A percentile compares a stretch with the other conserved stretches of the same genome.
Conservation (phyloP, 331 rosid species). For the Quercus lobata region DNA sequence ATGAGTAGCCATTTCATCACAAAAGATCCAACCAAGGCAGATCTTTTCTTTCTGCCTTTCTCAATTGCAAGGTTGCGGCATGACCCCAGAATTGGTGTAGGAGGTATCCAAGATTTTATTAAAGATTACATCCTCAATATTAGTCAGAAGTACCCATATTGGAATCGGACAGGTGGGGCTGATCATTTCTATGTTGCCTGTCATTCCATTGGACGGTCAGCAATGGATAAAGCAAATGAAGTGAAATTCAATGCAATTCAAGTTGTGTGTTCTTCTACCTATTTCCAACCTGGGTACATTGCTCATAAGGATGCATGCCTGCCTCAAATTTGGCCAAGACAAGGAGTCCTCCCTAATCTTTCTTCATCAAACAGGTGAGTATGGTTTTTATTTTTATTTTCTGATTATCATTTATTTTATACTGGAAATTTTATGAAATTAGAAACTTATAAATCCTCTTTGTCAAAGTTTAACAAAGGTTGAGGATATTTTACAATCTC, state of each 20-base stretch:
- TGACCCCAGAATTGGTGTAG: conserved; percentile 63
- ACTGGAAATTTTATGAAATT: neutral
- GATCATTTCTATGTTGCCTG: conserved; percentile 85
- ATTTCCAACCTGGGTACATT: conserved; percentile 58
- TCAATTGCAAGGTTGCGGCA: conserved; percentile 76
- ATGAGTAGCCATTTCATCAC: conserved; percentile 63
- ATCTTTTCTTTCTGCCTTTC: conserved; percentile 80
- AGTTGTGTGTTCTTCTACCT: conserved; percentile 82
- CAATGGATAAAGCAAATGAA: conserved; percentile 58
- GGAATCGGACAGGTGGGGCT: conserved; percentile 72
- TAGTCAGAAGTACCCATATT: conserved; percentile 51
- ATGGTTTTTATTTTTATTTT: conserved; percentile 2
- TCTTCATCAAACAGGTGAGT: conserved; percentile 58
- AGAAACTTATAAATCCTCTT: neutral
- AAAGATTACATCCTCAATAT: conserved; percentile 51
- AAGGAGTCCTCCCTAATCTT: conserved; percentile 53
- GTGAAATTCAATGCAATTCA: conserved; percentile 65
- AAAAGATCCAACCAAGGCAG: conserved; percentile 52
- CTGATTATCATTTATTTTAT: neutral
- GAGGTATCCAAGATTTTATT: conserved; percentile 58
- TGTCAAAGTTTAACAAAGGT: neutral
- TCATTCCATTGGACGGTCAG: conserved; percentile 72
- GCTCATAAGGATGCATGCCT: conserved; percentile 78
- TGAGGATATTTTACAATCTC: neutral
- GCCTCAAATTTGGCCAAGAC: conserved; percentile 88